Base-by-base conservation (phyloP, 108 stramenopile species). In the Nannochloropsis oceanica region DNA sequence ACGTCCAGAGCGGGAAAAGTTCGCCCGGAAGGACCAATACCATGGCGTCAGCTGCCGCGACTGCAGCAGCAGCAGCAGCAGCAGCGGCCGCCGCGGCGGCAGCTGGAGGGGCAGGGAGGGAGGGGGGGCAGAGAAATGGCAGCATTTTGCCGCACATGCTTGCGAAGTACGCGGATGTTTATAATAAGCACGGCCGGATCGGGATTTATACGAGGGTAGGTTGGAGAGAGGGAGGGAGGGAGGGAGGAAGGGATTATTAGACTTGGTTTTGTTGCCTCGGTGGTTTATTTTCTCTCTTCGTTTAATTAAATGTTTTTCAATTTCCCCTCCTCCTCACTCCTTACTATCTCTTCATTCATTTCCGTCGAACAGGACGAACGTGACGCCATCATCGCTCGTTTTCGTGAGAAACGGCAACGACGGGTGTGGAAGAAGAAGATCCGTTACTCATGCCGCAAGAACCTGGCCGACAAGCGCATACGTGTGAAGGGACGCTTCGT, bases 401-500 rank as follows among this genome's bases (percentile, higher is more conserved):
- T 96, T 85, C 91, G 93, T 27, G 91, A 91, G 80, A 99, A 99
- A 87, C 89, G 96, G 12, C 87, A 93, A 8, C 93, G 95, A 24
- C 92, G 98, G 18, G 93, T 96, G 11, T 99, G 97, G 97, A 95
- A 95, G 84, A 97, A 99, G 90, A 96, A 96, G 92, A 84, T 88
- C 43, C 46, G 86, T 59, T 99, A 99, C 92, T 92, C 94, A 84
- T 99, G 98, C 90, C 95, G 98, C 79, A 97, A 97, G 91, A 95
- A 93, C 89, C 91, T 99, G 44, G 98, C 98, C 13, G 96, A 99
- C 90, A 91, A 96, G 43, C 90, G 98, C 12, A 91, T 96, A 89
- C 91, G 98, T 43, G 94, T 99, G 44, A 99, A 99, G 91, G 98
- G 98, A 11, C 90, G 98, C 42, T 99, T 98, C 87, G 98, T 98